phyloP scores from a whole-genome alignment of 495 filamentous ascomycete genomes.

The Xanthoparmelia taractica region DNA sequence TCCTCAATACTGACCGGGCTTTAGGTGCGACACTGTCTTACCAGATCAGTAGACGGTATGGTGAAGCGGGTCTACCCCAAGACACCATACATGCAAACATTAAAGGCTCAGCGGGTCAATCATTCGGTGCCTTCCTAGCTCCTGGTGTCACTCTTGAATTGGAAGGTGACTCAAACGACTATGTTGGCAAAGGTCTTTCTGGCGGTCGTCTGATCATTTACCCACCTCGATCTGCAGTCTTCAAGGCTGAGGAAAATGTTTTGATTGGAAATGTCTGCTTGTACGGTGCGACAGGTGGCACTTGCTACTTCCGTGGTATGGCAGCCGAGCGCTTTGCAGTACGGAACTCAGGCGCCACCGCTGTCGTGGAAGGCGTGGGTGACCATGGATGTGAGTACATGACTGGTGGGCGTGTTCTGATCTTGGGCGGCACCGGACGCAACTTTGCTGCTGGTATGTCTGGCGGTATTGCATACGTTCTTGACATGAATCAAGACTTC shows the following conservation, averaged over 20 bases:
- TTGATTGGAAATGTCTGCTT: conserved; percentile 95
- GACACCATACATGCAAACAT: conserved; percentile 98
- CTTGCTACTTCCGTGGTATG: conserved; percentile 95
- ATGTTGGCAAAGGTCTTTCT: conserved; percentile 95
- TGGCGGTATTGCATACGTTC: conserved; percentile 93
- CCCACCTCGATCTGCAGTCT: conserved; percentile 84
- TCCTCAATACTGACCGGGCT: conserved; percentile 96
- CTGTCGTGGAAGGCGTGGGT: conserved; percentile 94
- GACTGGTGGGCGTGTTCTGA: conserved; percentile 90
- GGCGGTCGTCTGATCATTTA: conserved; percentile 95
- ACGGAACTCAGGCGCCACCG: conserved; percentile 93
- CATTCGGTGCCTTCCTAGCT: conserved; percentile 92
- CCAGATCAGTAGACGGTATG: conserved; percentile 88
- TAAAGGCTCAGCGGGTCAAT: conserved; percentile 97
- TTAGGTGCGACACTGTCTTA: conserved; percentile 95
- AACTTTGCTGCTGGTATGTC: conserved; percentile 99
- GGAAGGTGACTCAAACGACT: conserved; percentile 96
- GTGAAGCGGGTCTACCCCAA: conserved; percentile 81
- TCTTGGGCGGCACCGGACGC: conserved; percentile 88
- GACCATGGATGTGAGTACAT: conserved; percentile 99
- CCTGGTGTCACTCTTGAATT: conserved; percentile 94
- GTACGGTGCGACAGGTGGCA: conserved; percentile 90
- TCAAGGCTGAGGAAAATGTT: conserved; percentile 97
- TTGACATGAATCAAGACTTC: conserved; percentile 91
- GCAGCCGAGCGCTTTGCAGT: conserved; percentile 98